Evolutionary conservation across 83 land plant genomes (phyloP).

Genomic region (Picea abies): DNA sequence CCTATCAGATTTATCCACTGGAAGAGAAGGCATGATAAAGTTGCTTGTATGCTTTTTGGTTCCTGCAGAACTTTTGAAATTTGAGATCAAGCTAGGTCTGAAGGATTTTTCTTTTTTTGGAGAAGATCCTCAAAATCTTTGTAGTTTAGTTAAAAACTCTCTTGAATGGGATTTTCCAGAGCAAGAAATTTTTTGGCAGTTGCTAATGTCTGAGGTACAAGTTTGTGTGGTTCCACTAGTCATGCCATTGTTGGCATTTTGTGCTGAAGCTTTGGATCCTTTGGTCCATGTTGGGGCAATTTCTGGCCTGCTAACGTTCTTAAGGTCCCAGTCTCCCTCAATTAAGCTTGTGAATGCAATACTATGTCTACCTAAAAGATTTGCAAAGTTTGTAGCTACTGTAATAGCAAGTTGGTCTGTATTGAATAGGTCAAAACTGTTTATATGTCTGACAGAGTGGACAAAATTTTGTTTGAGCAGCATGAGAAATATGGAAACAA

Average conservation of each 20-base stretch:
- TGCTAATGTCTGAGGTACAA: constrained; percentile 29
- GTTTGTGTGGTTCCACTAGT: constrained; percentile 18
- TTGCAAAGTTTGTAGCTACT: constrained; percentile 31
- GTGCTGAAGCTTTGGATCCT: constrained; percentile 15
- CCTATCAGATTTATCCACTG: constrained; percentile 27
- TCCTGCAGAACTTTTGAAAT: constrained; percentile 18
- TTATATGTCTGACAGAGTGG: constrained; percentile 28
- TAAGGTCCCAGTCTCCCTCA: constrained; percentile 24
- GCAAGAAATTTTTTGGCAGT: constrained; percentile 30
- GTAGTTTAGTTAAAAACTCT: constrained; percentile 19
- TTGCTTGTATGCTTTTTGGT: constrained; percentile 23
- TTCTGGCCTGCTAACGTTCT: constrained; percentile 27
- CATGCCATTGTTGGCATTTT: constrained; percentile 18
- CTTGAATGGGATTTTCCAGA: constrained; percentile 24
- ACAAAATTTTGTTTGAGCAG: background rate
- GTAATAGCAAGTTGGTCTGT: constrained; percentile 36
- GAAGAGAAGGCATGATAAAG: constrained; percentile 23
- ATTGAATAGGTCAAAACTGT: constrained; percentile 16
- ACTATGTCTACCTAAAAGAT: constrained; percentile 23
- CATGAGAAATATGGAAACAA: background rate
- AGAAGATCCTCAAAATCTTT: constrained; percentile 17
- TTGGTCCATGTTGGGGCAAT: constrained; percentile 7
- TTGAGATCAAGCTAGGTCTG: constrained; percentile 24
- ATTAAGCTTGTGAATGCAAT: constrained; percentile 29
- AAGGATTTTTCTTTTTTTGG: constrained; percentile 35